Conservation (phyloP, 2,329 filamentous ascomycete species). For the Simplicillium aogashimaense region DNA sequence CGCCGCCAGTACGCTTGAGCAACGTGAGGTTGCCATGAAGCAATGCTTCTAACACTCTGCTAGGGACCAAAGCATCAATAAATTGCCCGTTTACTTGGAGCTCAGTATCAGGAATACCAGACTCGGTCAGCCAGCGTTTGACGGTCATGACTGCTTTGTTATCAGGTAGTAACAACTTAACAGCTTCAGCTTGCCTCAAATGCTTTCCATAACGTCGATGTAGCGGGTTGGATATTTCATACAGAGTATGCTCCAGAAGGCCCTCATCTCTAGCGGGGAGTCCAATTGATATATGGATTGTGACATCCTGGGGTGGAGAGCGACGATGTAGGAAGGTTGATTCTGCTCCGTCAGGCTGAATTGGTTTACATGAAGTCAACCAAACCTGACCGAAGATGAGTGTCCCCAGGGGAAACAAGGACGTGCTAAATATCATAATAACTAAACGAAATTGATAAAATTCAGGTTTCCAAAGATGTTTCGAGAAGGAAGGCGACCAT, state of each 20-base stretch:
- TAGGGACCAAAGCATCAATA: conserved; percentile 30
- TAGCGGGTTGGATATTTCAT: conserved; percentile 37
- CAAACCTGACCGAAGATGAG: too few relatives aligned
- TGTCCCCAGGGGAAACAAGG: too few relatives aligned
- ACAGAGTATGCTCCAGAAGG: conserved; percentile 30
- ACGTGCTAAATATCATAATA: too few relatives aligned
- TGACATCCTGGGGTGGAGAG: conserved; percentile 6
- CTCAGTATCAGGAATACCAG: conserved; percentile 24
- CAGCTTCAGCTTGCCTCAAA: conserved; percentile 36
- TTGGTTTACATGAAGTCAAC: too few relatives aligned
- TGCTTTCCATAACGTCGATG: conserved; percentile 37
- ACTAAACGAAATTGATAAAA: too few relatives aligned
- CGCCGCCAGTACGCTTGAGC: conserved; percentile 10
- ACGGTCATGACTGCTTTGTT: conserved; percentile 27
- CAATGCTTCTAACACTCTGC: conserved; percentile 30
- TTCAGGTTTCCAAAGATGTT: too few relatives aligned
- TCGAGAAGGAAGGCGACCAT: too few relatives aligned
- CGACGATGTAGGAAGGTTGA: conserved; percentile 6
- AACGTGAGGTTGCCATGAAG: conserved; percentile 34
- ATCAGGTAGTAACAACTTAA: conserved; percentile 34
- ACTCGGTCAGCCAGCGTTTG: conserved; percentile 32
- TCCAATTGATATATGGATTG: conserved; percentile 18
- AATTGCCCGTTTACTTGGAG: conserved; percentile 24
- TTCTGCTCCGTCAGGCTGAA: background rate
- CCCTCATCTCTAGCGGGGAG: conserved; percentile 14